Percentiles rank a stretch among this genome's conserved stretches.
Conservation (phyloP, 2,329 filamentous ascomycete species). For the Colletotrichum phormii region DNA sequence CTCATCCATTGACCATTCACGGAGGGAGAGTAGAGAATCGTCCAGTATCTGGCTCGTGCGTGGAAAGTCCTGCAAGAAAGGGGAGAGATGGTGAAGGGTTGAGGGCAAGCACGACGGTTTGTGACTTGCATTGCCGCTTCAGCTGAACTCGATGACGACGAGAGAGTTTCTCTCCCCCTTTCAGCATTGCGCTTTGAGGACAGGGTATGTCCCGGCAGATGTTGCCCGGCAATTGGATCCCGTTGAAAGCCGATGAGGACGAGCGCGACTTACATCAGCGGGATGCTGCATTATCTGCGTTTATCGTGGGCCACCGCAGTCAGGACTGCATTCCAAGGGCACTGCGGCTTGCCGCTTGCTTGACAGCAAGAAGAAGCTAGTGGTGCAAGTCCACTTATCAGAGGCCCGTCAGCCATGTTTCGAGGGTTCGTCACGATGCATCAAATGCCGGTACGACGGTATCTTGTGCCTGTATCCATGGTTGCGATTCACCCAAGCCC, state of each 20-base stretch:
- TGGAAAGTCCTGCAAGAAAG: neutral
- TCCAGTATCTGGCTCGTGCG: constrained; percentile 5
- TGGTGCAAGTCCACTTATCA: neutral
- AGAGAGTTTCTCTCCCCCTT: neutral
- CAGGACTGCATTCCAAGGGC: no score
- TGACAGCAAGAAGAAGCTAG: neutral
- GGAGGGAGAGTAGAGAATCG: neutral
- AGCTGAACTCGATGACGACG: neutral
- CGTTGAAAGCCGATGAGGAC: neutral
- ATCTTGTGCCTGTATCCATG: neutral
- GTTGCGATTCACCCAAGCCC: neutral
- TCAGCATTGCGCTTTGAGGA: neutral
- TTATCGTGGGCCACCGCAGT: neutral
- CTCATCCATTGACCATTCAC: neutral
- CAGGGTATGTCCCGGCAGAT: neutral
- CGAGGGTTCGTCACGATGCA: constrained; percentile 8
- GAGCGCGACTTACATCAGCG: neutral
- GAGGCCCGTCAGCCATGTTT: neutral
- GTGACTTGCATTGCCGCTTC: neutral
- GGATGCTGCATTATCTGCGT: neutral
- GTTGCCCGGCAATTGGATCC: neutral
- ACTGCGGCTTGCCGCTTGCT: no score
- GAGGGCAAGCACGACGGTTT: neutral
- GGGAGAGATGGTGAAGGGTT: neutral
- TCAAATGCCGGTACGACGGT: neutral